Evolutionary conservation across 176 grass and related monocot species (phyloP).

Genomic region (Lolium perenne): DNA sequence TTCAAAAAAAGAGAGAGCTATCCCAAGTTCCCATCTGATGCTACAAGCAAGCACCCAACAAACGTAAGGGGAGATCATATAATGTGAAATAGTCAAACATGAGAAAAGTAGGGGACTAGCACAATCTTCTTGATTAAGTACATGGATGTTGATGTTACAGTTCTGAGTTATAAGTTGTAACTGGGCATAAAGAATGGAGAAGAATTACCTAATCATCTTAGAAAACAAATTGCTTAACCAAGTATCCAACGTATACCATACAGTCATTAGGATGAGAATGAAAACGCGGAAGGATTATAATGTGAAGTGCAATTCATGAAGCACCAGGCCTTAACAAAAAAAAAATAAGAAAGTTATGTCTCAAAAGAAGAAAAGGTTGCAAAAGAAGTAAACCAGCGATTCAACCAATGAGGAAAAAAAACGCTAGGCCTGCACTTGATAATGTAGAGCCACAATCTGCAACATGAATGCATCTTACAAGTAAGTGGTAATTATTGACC

Average conservation of each 20-base stretch:
- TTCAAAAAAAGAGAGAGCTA: neutral
- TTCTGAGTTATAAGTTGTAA: neutral
- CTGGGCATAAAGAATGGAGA: neutral
- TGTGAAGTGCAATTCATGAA: neutral
- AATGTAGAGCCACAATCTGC: neutral
- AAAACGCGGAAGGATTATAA: neutral
- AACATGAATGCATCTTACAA: slow-evolving; percentile 1
- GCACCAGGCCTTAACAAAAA: slow-evolving; percentile 19
- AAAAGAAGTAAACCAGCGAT: slow-evolving; percentile 33
- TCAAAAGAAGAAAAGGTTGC: neutral
- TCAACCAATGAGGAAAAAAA: neutral
- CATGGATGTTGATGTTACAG: neutral
- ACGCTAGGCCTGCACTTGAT: neutral
- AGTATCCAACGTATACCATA: neutral
- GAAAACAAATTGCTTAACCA: neutral
- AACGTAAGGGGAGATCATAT: neutral
- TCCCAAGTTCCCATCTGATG: neutral
- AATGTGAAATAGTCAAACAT: slow-evolving; percentile 11
- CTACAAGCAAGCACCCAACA: neutral
- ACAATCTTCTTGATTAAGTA: slow-evolving; percentile 26
- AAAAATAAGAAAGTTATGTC: slow-evolving; percentile 7
- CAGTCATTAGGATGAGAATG: slow-evolving; percentile 2
- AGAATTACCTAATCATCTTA: neutral
- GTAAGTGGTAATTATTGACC: neutral
- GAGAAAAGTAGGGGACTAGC: neutral